Conservation (phyloP, 2,329 filamentous ascomycete genomes). For the Microsporum canis region DNA sequence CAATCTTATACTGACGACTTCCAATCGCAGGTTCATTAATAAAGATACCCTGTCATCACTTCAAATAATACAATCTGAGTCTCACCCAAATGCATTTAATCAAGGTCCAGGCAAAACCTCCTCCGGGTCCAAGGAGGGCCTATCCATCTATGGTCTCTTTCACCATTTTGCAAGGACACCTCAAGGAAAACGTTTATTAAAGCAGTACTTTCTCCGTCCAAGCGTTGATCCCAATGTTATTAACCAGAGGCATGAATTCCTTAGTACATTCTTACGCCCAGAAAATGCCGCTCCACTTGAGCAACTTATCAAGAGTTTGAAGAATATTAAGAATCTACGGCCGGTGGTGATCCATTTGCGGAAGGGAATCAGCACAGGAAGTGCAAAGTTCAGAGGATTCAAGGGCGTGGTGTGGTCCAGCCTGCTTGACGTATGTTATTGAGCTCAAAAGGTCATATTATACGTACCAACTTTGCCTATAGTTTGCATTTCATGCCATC, state of each 20-base stretch:
- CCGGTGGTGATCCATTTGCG: conserved; percentile 57
- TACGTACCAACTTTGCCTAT: conserved; percentile 12
- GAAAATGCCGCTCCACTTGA: conserved; percentile 52
- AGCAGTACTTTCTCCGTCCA: conserved; percentile 73
- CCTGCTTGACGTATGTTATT: conserved; percentile 42
- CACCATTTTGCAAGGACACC: conserved; percentile 61
- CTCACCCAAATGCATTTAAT: conserved; percentile 69
- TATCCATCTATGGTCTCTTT: conserved; percentile 78
- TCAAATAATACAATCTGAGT: conserved; percentile 73
- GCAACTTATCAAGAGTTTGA: conserved; percentile 50
- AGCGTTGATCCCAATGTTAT: conserved; percentile 59
- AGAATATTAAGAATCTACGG: conserved; percentile 64
- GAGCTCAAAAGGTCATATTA: not conserved
- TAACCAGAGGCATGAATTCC: conserved; percentile 56
- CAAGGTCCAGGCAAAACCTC: conserved; percentile 53
- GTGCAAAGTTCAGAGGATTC: conserved; percentile 44
- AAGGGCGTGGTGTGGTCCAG: conserved; percentile 60
- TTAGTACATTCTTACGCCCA: conserved; percentile 53
- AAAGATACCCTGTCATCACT: conserved; percentile 68
- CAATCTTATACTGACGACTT: not conserved
- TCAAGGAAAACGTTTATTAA: conserved; percentile 63
- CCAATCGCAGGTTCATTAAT: conserved; percentile 61
- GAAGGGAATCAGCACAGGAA: conserved; percentile 57
- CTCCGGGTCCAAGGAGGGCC: conserved; percentile 61
- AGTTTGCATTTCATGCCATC: conserved; percentile 61